These are phyloP conservation scores for Hypoxylon lienhwacheense DNA, from an alignment of 495 filamentous ascomycete species.

Conservation along the genomic window DNA sequence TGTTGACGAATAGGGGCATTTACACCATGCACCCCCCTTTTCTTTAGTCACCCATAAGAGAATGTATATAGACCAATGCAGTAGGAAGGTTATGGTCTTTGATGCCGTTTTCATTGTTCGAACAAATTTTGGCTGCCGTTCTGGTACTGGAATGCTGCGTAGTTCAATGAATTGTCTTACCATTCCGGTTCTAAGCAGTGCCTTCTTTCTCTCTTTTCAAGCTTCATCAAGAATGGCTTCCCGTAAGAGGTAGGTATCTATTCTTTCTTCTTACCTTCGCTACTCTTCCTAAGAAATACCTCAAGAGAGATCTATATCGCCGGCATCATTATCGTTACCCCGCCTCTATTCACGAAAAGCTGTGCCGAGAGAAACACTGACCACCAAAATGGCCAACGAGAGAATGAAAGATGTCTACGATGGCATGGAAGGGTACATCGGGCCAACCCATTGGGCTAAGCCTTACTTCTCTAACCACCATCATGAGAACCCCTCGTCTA, in stretches of 20 bases:
- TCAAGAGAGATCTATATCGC: constrained; percentile 6
- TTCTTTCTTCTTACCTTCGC: neutral
- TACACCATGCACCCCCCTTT: neutral
- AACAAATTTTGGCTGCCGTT: neutral
- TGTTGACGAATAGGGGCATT: no score
- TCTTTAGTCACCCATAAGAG: neutral
- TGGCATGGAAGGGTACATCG: constrained; percentile 31
- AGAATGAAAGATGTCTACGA: constrained; percentile 28
- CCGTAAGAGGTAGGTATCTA: neutral
- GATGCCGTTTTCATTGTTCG: constrained; percentile 31
- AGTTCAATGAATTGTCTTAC: constrained; percentile 23
- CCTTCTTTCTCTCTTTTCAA: constrained; percentile 27
- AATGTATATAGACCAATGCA: neutral
- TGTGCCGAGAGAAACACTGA: constrained; percentile 8
- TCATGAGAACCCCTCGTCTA: constrained; percentile 31
- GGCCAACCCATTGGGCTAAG: constrained; percentile 35
- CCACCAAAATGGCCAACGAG: constrained; percentile 14
- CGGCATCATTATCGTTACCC: neutral
- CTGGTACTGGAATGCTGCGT: constrained; percentile 23
- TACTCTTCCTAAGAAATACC: constrained; percentile 3
- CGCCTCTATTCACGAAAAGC: neutral
- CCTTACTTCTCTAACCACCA: constrained; percentile 38
- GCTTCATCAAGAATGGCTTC: constrained; percentile 32
- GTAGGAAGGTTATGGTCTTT: neutral
- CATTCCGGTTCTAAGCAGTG: constrained; percentile 17